Evolutionary conservation across 2,329 filamentous ascomycete genomes (phyloP), one percentile per base, ranked within the genome.

Genomic region (Xylaria sp.): DNA sequence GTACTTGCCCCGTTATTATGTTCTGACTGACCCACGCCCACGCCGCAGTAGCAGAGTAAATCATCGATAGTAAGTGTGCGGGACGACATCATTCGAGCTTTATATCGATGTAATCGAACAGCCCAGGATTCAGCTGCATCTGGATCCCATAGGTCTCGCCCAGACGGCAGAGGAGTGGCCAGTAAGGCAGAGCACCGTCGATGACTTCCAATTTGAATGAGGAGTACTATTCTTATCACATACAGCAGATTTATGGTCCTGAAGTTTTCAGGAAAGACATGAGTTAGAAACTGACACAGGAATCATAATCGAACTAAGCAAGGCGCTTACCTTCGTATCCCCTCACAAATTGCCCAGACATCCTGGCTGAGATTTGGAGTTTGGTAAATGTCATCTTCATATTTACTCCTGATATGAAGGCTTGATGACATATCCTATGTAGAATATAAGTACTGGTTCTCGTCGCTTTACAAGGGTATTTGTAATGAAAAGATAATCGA

Each of bases 81-180:
- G 33, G 62, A 51, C 20, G 57, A 55, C 28, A 46, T 33, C 18
- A 65, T 10, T 39, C 56, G 65, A 10, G 48, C 48, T 46, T 60
- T 56, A 43, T 74, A 66, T 25, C 59, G 49, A n/a, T 73, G 41
- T 8, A 74, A 39, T 46, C 72, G 57, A n/a, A 60, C 43, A n/a
- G 66, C 64, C 70, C 74, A 73, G 18, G 48, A 64, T n/a, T 74
- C 71, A 13, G 69, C 66, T 9, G 58, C 59, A 20, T 73, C 59
- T 1, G 70, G 63, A 43, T 77, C 74, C 75, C 75, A 77, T 13
- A 77, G 67, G 36, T 59, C 58, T 6, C 71, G 55, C 15, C 43
- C 31, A 36, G 72, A 70, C 10, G 70, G 73, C 31, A 75, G 41
- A 6, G 72, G 73, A 10, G 69, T 49, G 20, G 48, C 15, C 9